Base-by-base conservation (phyloP, 1,139 yeast genomes). In the Zygoascus meyerae region DNA sequence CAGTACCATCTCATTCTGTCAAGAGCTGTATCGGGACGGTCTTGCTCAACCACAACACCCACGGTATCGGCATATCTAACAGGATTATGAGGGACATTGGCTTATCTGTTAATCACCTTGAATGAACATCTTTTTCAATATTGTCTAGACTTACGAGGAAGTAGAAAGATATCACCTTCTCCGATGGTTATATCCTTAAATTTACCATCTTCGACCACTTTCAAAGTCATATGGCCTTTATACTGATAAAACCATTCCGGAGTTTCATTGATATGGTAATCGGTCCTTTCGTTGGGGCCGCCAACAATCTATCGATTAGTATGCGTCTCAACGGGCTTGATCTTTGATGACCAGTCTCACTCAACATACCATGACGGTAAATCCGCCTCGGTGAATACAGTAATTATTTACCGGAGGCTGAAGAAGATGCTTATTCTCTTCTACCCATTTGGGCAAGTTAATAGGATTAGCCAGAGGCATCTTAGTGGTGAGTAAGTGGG, bases 21-120 rank as follows among this genome's bases (percentile, higher is more conserved):
- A 49, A 76, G 72, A 33, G 77, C 69, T 1, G 77, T 86, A 47
- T 70, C 69, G 0, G 95, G 95, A 55, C 97, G 74, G 61, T 87
- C 95, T 65, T 89, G 96, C 60, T 90, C 97, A n/a, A 90, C 86
- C 5, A 90, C 97, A 42, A 90, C 70, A 0, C 97, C 97, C 29
- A 90, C 81, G 0, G 97, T 87, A 58, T 89, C 71, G 8, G 82
- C 84, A 63, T 78, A 90, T 56, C 97, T 72, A 14, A 86, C 92
- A 1, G 97, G 97, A 56, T 83, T 86, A 63, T 90, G 97, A 1
- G 97, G 97, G 2, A 78, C 75, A 61, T 86, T 86, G 1, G 83
- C 82, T n/a, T n/a, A n/a, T n/a, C n/a, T n/a, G n/a, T n/a, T n/a
- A n/a, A n/a, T n/a, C n/a, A n/a, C n/a, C n/a, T n/a, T n/a, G n/a